Conservation (phyloP, 371 early-diverging fungal species). For the Vairimorpha necatrix region DNA sequence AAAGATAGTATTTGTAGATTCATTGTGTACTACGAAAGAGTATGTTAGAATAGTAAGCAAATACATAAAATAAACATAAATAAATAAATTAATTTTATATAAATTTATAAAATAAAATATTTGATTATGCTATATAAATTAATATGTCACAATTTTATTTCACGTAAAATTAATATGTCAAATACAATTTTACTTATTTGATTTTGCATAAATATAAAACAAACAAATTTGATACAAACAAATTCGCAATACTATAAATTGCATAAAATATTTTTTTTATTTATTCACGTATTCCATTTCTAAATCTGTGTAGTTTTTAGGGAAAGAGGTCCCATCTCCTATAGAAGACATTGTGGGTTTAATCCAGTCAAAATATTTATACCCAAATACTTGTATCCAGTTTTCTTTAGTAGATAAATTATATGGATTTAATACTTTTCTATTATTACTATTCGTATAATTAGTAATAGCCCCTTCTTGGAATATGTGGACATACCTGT, state of each 20-base stretch:
- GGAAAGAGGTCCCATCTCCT: constrained; percentile 62
- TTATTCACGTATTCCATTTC: not conserved
- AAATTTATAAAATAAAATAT: not conserved
- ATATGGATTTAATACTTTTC: constrained; percentile 74
- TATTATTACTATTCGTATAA: constrained; percentile 67
- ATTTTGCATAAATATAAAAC: too few relatives aligned
- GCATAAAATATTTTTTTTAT: not conserved
- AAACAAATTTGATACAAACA: too few relatives aligned
- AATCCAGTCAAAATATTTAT: constrained; percentile 66
- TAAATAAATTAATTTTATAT: not conserved
- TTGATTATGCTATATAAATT: too few relatives aligned
- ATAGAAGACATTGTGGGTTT: constrained; percentile 60
- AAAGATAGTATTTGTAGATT: constrained; percentile 55
- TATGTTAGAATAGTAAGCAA: constrained; percentile 56
- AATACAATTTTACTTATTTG: too few relatives aligned
- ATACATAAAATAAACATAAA: constrained; percentile 30
- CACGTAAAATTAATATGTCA: too few relatives aligned
- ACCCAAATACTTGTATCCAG: constrained; percentile 72
- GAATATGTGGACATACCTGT: constrained; percentile 63
- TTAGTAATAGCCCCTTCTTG: constrained; percentile 72
- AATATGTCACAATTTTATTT: too few relatives aligned
- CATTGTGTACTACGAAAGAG: constrained; percentile 46
- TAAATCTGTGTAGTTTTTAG: constrained; percentile 40
- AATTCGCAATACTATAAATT: not conserved
- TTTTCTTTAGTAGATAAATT: constrained; percentile 75